These are phyloP conservation scores for Aristolochia fimbriata DNA, from an alignment of 164 flowering plant genomes.

Conservation along the genomic window DNA sequence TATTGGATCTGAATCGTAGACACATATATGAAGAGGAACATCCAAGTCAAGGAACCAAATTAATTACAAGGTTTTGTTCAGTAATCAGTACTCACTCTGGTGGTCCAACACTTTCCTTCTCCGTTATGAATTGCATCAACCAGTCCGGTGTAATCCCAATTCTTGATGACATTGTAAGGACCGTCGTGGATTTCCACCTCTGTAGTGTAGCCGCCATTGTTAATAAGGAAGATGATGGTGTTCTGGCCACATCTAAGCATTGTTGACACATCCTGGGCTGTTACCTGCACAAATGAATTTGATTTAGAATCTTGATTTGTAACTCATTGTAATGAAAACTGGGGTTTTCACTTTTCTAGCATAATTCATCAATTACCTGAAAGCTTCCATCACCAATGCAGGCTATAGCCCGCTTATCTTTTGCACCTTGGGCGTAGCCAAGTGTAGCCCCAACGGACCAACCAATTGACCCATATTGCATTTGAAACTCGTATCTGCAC, in stretches of 20 bases:
- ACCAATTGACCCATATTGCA: conserved; percentile 44
- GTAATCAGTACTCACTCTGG: conserved; percentile 28
- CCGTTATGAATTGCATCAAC: conserved; percentile 42
- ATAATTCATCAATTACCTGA: conserved; percentile 39
- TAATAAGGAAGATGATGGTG: conserved; percentile 64
- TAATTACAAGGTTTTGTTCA: no score
- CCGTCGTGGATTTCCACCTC: conserved; percentile 23
- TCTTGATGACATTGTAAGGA: conserved; percentile 44
- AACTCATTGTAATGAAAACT: no score
- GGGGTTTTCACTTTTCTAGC: no score
- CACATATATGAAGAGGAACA: no score
- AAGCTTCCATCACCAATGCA: conserved; percentile 71
- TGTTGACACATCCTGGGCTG: conserved; percentile 76
- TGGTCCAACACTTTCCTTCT: conserved; percentile 40
- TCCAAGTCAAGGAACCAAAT: neutral
- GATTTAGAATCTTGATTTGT: neutral
- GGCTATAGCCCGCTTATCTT: conserved; percentile 65
- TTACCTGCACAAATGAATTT: conserved; percentile 30
- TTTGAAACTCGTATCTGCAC: conserved; percentile 10
- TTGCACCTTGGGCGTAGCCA: conserved; percentile 81
- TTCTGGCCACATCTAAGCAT: conserved; percentile 67
- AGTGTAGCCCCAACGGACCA: conserved; percentile 95
- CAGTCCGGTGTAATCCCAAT: conserved; percentile 40
- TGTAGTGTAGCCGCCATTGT: conserved; percentile 82
- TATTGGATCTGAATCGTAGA: conserved; percentile 28